Evolutionary conservation across 495 filamentous ascomycete genomes (phyloP).

Genomic region (Annulohypoxylon moriforme): DNA sequence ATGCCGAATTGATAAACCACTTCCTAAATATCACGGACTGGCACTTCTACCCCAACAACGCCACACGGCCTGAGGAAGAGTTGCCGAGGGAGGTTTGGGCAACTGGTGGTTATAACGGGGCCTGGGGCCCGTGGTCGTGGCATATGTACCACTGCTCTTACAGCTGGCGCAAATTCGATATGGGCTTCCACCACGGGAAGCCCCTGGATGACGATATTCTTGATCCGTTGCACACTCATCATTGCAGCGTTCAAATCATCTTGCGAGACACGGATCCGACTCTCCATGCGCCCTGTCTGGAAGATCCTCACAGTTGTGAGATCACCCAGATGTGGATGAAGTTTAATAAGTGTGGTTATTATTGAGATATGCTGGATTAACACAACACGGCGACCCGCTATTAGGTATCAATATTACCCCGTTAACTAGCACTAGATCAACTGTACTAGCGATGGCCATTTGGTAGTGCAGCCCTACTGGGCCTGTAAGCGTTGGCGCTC

Average conservation of each 20-base stretch:
- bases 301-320: constrained; percentile 5
- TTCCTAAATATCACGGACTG: constrained; percentile 26
- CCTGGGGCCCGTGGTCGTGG: constrained; percentile 4
- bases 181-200: constrained; percentile 8
- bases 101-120: constrained; percentile 8
- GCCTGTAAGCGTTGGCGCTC: too few species aligned
- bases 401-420: too few species aligned
- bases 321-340: constrained; percentile 25
- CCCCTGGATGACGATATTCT: constrained; percentile 30
- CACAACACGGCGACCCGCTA: neutral
- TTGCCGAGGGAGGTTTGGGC: constrained; percentile 7
- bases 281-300: neutral
- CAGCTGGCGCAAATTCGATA: constrained; percentile 21
- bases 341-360: constrained; percentile 20
- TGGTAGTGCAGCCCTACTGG: too few species aligned
- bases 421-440: too few species aligned
- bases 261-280: neutral
- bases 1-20: constrained; percentile 23
- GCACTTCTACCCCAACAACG: constrained; percentile 24
- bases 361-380: neutral
- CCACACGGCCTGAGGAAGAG: constrained; percentile 11
- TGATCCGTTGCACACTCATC: neutral
- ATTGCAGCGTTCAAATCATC: constrained; percentile 3
- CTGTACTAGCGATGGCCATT: too few species aligned
- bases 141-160: constrained; percentile 25